Conservation (phyloP, 202 grass and related monocot species). For the Digitaria exilis region DNA sequence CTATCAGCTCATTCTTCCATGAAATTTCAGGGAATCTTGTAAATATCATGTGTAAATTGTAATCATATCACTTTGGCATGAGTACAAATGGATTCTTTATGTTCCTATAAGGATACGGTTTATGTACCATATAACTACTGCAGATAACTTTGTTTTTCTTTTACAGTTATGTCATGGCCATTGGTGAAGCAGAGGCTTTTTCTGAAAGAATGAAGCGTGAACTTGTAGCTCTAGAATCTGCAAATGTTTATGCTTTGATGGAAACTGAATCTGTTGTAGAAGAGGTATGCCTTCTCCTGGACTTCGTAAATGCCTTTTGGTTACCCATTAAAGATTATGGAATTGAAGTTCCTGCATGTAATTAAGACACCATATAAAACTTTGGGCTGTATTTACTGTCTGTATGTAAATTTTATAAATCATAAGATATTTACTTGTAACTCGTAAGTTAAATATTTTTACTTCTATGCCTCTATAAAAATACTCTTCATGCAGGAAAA, state of each 20-base stretch:
- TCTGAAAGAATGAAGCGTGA: conserved; percentile 96
- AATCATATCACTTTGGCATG: background rate
- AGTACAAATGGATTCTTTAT: background rate
- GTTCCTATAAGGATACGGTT: background rate
- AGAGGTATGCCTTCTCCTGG: conserved; percentile 56
- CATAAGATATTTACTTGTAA: background rate
- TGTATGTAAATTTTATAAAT: background rate
- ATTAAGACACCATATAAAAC: background rate
- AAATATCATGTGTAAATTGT: background rate
- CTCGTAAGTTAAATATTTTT: background rate
- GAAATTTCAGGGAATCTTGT: background rate
- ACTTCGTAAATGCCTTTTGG: background rate
- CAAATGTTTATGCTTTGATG: conserved; percentile 95
- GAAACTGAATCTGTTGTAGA: conserved; percentile 87
- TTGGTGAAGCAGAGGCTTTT: conserved; percentile 97
- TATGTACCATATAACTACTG: background rate
- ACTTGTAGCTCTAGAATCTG: conserved; percentile 87
- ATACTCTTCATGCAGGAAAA: background rate
- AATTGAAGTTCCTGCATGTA: background rate
- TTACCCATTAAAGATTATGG: background rate
- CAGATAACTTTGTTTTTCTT: background rate
- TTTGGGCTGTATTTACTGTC: background rate
- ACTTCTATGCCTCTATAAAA: background rate
- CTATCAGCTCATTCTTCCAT: background rate
- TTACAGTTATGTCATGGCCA: conserved; percentile 85